Percentiles rank a stretch among this genome's conserved stretches.
Evolutionary conservation across 495 filamentous ascomycete species (phyloP).

Genomic region (Aspergillus conjunctus): DNA sequence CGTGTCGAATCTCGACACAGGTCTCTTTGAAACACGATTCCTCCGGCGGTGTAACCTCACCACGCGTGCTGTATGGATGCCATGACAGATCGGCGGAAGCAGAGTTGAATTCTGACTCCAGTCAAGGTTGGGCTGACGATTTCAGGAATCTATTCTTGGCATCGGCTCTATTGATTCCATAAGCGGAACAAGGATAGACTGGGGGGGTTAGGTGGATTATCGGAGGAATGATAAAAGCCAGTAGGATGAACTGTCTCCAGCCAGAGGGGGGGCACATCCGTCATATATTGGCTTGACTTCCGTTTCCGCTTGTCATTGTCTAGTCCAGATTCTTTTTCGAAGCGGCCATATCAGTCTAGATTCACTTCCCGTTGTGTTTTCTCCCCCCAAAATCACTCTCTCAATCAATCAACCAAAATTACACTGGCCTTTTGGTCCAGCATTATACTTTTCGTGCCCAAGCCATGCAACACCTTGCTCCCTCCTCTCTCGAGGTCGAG

Average conservation of each 20-base stretch:
- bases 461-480: slow-evolving; percentile 12
- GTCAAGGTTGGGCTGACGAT: slow-evolving; percentile 18
- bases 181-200: neutral
- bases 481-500: slow-evolving; percentile 13
- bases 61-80: slow-evolving; percentile 16
- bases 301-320: slow-evolving; percentile 4
- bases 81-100: slow-evolving; percentile 17
- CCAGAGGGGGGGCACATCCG: slow-evolving; percentile 5
- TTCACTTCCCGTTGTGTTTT: neutral
- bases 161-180: slow-evolving; percentile 11
- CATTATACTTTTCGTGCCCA: slow-evolving; percentile 1
- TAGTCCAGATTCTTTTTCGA: slow-evolving; percentile 6
- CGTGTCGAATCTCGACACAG: slow-evolving; percentile 1
- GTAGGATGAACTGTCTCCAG: slow-evolving; percentile 2
- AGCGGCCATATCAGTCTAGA: slow-evolving; percentile 3
- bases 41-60: slow-evolving; percentile 18
- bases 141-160: slow-evolving; percentile 17
- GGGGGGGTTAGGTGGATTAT: slow-evolving; percentile 10
- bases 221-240: neutral
- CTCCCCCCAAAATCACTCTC: neutral
- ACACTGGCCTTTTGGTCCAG: neutral
- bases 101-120: slow-evolving; percentile 12
- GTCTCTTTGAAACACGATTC: slow-evolving; percentile 17
- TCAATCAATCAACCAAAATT: slow-evolving; percentile 10
- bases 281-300: slow-evolving; percentile 20